Conservation (phyloP, 2,329 filamentous ascomycete genomes). For the Aureobasidium sp. region DNA sequence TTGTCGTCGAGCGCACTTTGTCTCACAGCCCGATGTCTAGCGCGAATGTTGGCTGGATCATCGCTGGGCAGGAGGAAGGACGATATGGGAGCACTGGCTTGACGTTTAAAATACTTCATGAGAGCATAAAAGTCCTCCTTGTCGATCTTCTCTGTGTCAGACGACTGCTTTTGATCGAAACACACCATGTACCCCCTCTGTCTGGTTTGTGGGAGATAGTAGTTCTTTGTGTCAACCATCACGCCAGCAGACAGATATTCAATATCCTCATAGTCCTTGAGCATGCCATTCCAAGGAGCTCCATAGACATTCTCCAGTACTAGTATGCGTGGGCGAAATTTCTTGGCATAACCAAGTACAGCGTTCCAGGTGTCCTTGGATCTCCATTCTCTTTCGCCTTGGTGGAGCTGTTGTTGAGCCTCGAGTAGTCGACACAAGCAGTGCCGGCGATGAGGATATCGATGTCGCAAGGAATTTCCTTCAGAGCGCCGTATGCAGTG, state of each 20-base stretch:
- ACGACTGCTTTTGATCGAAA: constrained; percentile 28
- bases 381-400: constrained; percentile 51
- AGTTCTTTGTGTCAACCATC: constrained; percentile 61
- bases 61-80: constrained; percentile 54
- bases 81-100: constrained; percentile 55
- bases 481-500: constrained; percentile 59
- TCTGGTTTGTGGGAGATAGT: constrained; percentile 59
- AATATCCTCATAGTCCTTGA: constrained; percentile 38
- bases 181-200: constrained; percentile 42
- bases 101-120: constrained; percentile 46
- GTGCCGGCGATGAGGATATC: constrained; percentile 67
- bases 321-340: constrained; percentile 54
- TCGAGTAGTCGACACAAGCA: constrained; percentile 69
- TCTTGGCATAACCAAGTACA: constrained; percentile 51
- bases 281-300: constrained; percentile 52
- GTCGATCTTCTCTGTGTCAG: neutral
- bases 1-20: constrained; percentile 22
- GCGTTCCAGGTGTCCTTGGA: constrained; percentile 60
- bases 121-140: constrained; percentile 27
- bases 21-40: constrained; percentile 42
- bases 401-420: constrained; percentile 53
- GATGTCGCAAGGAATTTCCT: constrained; percentile 48
- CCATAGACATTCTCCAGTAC: constrained; percentile 64
- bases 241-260: constrained; percentile 50
- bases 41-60: constrained; percentile 47